phyloP scores from a whole-genome alignment of 2,329 filamentous ascomycete species.

The Penicillium nordicum region DNA sequence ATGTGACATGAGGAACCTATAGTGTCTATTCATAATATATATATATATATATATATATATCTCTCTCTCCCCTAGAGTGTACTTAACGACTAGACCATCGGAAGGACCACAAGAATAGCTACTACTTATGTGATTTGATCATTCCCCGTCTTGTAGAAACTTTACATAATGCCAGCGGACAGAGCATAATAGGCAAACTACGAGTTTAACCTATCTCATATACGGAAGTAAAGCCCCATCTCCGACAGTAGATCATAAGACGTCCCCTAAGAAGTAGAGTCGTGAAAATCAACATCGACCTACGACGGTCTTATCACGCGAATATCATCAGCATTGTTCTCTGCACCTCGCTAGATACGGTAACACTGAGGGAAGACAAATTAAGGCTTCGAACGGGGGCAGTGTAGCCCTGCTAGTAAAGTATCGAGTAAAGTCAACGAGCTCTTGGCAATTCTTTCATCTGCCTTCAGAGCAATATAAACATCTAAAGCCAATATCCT shows the following conservation, averaged over 20 bases:
- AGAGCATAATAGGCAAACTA: neutral
- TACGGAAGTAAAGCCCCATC: neutral
- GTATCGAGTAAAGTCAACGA: neutral
- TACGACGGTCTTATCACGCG: neutral
- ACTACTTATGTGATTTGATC: neutral
- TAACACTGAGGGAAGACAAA: neutral
- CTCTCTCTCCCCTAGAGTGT: neutral
- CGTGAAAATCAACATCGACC: too few relatives aligned
- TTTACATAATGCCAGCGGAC: neutral
- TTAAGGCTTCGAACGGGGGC: neutral
- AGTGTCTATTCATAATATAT: too few relatives aligned
- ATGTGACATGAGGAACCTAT: too few relatives aligned
- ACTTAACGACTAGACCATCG: neutral
- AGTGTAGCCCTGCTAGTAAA: neutral
- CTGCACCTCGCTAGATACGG: neutral
- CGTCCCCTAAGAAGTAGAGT: neutral
- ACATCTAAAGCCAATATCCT: neutral
- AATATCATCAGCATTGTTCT: too few relatives aligned
- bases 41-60: neutral
- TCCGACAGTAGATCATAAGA: neutral
- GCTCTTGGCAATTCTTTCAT: neutral
- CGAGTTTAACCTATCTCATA: neutral
- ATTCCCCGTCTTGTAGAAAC: neutral
- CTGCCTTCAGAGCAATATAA: neutral
- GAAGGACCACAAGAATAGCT: neutral